These are phyloP conservation scores for Seiridium cupressi DNA, from an alignment of 2,329 filamentous ascomycete species.

Conservation along the genomic window DNA sequence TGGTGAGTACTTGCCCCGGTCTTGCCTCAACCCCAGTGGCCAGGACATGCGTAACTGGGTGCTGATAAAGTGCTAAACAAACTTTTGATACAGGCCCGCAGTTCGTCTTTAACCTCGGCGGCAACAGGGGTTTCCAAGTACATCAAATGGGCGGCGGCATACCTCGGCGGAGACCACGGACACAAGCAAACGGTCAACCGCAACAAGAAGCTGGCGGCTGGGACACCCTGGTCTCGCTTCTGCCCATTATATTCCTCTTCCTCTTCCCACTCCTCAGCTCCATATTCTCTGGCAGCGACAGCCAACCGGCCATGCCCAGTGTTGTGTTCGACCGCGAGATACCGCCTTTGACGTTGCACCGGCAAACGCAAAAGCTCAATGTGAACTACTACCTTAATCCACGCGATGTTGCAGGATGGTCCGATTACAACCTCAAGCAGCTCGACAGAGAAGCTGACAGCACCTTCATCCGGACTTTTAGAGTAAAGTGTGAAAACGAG, in stretches of 20 bases:
- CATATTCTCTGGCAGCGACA: slow-evolving; percentile 61
- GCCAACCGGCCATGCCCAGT: slow-evolving; percentile 57
- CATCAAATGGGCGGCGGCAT: slow-evolving; percentile 88
- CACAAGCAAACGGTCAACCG: slow-evolving; percentile 46
- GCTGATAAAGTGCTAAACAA: slow-evolving; percentile 20
- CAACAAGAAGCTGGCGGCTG: slow-evolving; percentile 51
- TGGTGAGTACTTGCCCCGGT: neutral
- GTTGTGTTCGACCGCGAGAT: slow-evolving; percentile 74
- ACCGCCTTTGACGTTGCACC: slow-evolving; percentile 71
- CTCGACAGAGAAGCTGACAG: slow-evolving; percentile 78
- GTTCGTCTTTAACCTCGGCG: slow-evolving; percentile 94
- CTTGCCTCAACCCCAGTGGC: neutral
- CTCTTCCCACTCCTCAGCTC: slow-evolving; percentile 81
- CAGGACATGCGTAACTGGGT: slow-evolving; percentile 5
- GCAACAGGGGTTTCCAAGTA: slow-evolving; percentile 86
- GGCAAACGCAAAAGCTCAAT: slow-evolving; percentile 67
- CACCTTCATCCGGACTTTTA: slow-evolving; percentile 66
- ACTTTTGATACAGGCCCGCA: slow-evolving; percentile 76
- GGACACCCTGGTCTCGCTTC: slow-evolving; percentile 67
- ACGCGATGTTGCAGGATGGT: slow-evolving; percentile 69
- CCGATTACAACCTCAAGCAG: slow-evolving; percentile 64
- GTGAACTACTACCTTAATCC: slow-evolving; percentile 87
- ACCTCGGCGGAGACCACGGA: slow-evolving; percentile 73
- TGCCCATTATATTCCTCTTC: slow-evolving; percentile 88
- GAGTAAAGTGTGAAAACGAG: slow-evolving; percentile 74